Percentiles rank a stretch among this genome's conserved stretches.
Conservation (phyloP, 805 yeast species). For the Saccharomycopsis fibuligera region DNA sequence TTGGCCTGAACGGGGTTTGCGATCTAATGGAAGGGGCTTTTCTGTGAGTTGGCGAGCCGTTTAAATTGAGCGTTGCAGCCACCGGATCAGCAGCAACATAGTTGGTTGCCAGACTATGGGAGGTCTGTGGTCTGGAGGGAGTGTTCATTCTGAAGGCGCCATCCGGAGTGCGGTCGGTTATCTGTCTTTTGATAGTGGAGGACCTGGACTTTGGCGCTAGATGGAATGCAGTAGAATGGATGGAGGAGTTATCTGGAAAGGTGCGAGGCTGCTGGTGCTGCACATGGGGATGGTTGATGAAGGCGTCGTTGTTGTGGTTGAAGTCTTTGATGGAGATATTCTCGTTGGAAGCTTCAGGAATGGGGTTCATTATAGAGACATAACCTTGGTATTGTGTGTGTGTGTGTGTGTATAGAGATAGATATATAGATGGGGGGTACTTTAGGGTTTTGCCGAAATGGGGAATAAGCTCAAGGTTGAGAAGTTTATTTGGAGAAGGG, state of each 20-base stretch:
- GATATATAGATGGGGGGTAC: no score
- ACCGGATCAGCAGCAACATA: not conserved
- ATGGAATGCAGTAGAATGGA: constrained; percentile 7
- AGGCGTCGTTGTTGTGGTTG: constrained; percentile 12
- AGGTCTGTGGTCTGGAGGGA: no score
- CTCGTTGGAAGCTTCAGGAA: constrained; percentile 13
- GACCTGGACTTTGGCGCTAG: constrained; percentile 12
- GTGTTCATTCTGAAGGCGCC: not conserved
- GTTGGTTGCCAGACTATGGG: not conserved
- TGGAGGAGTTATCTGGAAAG: constrained; percentile 3
- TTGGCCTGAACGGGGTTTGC: no score
- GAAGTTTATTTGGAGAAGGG: no score
- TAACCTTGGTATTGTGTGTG: no score
- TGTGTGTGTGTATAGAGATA: no score
- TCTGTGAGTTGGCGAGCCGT: not conserved
- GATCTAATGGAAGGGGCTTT: not conserved
- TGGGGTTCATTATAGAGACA: constrained; percentile 5
- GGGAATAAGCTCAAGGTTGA: no score
- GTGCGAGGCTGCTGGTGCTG: constrained; percentile 3
- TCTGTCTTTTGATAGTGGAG: constrained; percentile 9
- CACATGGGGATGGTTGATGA: constrained; percentile 3
- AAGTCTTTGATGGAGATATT: constrained; percentile 12
- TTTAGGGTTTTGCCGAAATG: no score
- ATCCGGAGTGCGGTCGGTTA: not conserved
- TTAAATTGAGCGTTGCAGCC: no score